Evolutionary conservation across 2,329 filamentous ascomycete genomes (phyloP).

Genomic region (Leptographium procerum): DNA sequence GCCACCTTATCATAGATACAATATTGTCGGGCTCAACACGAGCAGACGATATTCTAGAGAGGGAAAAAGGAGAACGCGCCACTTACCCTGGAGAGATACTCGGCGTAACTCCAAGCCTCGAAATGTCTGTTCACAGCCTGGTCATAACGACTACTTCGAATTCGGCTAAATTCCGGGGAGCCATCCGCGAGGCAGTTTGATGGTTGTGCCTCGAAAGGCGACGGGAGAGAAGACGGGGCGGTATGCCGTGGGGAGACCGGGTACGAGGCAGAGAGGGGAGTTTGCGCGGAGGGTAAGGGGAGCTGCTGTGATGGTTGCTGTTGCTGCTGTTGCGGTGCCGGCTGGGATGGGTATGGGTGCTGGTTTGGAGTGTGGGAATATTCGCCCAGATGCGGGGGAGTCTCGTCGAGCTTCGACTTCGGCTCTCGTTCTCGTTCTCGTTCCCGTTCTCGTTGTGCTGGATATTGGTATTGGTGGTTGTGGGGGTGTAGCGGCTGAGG

Average conservation of each 20-base stretch:
- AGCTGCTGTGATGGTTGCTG: slow-evolving; percentile 24
- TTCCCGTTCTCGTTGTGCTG: not conserved
- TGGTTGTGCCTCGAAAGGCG: slow-evolving; percentile 34
- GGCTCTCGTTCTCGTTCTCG: slow-evolving; percentile 1
- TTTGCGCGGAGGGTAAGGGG: slow-evolving; percentile 31
- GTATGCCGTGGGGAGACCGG: slow-evolving; percentile 40
- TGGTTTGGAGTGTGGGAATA: not conserved
- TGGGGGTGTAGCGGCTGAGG: slow-evolving; percentile 18
- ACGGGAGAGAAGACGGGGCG: slow-evolving; percentile 28
- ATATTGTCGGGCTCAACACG: too few relatives aligned
- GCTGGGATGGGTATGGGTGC: not conserved
- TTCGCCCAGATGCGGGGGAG: not conserved
- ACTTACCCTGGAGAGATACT: slow-evolving; percentile 39
- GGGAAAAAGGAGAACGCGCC: slow-evolving; percentile 7
- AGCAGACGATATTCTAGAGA: not conserved
- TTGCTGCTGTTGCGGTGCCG: not conserved
- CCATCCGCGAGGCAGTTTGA: slow-evolving; percentile 33
- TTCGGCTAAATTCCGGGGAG: slow-evolving; percentile 6
- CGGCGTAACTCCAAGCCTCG: slow-evolving; percentile 42
- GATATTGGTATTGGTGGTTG: slow-evolving; percentile 16
- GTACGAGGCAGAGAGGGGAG: slow-evolving; percentile 34
- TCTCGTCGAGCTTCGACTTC: not conserved
- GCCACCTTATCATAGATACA: not conserved
- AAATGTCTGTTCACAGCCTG: slow-evolving; percentile 33
- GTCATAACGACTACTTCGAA: slow-evolving; percentile 6